Evolutionary conservation across 2,329 filamentous ascomycete species (phyloP), one percentile per base, ranked within the genome.

Genomic region (Arachnopeziza araneosa): DNA sequence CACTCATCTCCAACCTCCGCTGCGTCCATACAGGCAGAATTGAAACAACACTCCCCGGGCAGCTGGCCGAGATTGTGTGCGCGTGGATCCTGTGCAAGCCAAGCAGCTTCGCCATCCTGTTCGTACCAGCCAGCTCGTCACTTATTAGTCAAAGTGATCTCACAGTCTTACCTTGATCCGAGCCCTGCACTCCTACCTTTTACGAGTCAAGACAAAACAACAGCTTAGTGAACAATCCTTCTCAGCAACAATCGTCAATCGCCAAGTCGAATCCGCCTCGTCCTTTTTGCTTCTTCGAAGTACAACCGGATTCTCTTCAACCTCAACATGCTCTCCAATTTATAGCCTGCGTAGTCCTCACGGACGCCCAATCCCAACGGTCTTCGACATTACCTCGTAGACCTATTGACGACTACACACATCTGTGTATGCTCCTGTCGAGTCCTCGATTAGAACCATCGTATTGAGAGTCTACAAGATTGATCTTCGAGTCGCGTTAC

Each of bases 301-400:
- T 50, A 50, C 48, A 12, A 21, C 48, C n/a, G 52, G 52, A 54
- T 54, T 30, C 26, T 26, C 14, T 10, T 26, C 10, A 7, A 12
- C 23, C 19, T 17, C 48, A 54, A 44, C 5, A 59, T 59, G 57
- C 19, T 26, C 19, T 55, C 52, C n/a, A 59, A 50, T 26, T 59
- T 59, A 59, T 59, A 59, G 52, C 57, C 32, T 21, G 30, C 50
- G 51, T 30, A 26, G 23, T 26, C 52, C 52, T 54, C 22, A 52
- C 23, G 52, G 52, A 54, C 52, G 24, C 36, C 52, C 52, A 54
- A 54, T n/a, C 24, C 24, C 26, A 24, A 26, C 52, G 9, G 52
- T 30, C 26, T 54, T 54, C 52, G 23, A 19, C 36, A 44, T 44
- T 44, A 54, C 24, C 24, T n/a, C 24, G 10, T 30, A n/a, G 52